A percentile compares a stretch with the other conserved stretches of the same genome.
phyloP scores from a whole-genome alignment of 169 alveolate species.

The Miamiensis avidus region DNA sequence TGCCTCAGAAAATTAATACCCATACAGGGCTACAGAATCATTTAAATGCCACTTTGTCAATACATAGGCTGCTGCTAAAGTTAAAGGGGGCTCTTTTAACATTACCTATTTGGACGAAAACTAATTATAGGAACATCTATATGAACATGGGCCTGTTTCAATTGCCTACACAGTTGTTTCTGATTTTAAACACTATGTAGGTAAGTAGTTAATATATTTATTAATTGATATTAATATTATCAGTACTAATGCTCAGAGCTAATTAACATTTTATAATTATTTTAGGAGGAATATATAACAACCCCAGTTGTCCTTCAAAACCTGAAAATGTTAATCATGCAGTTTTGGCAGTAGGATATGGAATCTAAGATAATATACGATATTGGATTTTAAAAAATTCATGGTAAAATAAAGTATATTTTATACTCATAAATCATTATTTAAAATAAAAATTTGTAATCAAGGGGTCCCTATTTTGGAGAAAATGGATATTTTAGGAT shows the following conservation, averaged over 20 bases:
- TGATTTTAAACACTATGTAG: conserved; percentile 43
- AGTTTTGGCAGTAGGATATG: conserved; percentile 70
- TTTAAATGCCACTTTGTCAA: conserved; percentile 8
- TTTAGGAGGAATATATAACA: conserved; percentile 59
- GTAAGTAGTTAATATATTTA: no score
- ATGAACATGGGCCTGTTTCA: conserved; percentile 55
- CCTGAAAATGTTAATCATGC: conserved; percentile 61
- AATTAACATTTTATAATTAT: no score
- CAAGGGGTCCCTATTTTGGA: conserved; percentile 72
- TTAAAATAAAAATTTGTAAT: no score
- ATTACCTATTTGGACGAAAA: conserved; percentile 43
- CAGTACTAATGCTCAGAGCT: no score
- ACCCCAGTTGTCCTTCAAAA: conserved; percentile 19
- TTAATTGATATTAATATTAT: no score
- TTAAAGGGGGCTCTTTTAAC: conserved; percentile 40
- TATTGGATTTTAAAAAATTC: no score
- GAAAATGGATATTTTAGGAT: conserved; percentile 63
- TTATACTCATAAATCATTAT: no score
- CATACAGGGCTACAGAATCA: no score
- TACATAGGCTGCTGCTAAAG: conserved; percentile 17
- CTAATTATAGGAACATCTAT: conserved; percentile 23
- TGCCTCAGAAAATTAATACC: no score
- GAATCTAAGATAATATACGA: conserved; percentile 28
- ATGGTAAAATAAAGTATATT: no score
- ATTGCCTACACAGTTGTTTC: conserved; percentile 49